Evolutionary conservation across 1,284 basidiomycete genomes (phyloP).

Genomic region (Cryptococcus wingfieldii): DNA sequence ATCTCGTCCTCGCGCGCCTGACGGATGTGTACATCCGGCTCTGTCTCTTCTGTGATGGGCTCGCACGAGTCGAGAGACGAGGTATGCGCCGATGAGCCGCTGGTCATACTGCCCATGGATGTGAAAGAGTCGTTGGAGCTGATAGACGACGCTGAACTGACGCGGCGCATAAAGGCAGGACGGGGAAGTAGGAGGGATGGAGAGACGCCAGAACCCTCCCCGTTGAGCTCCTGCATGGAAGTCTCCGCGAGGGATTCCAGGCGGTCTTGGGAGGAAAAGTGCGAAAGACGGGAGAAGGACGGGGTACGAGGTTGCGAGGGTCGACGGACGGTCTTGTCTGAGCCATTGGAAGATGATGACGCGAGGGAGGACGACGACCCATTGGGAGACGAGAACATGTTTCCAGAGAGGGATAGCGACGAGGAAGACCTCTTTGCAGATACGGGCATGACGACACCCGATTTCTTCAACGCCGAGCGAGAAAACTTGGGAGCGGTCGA

Average conservation of each 20-base stretch:
- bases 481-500: constrained; percentile 32
- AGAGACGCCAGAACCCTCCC: constrained; percentile 16
- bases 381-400: constrained; percentile 6
- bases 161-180: constrained; percentile 25
- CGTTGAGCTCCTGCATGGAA: constrained; percentile 16
- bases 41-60: constrained; percentile 16
- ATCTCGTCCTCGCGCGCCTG: not conserved
- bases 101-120: constrained; percentile 21
- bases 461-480: constrained; percentile 25
- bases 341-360: constrained; percentile 1
- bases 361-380: constrained; percentile 7
- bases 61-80: constrained; percentile 17
- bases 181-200: constrained; percentile 23
- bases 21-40: constrained; percentile 10
- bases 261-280: constrained; percentile 15
- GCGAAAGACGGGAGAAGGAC: constrained; percentile 1
- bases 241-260: constrained; percentile 26
- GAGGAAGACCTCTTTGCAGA: constrained; percentile 18
- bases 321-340: not conserved
- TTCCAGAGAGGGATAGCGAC: not conserved
- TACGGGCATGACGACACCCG: constrained; percentile 31
- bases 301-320: constrained; percentile 1
- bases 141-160: constrained; percentile 14
- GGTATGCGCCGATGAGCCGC: constrained; percentile 14
- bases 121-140: constrained; percentile 13